Percentiles rank a stretch among this genome's conserved stretches.
Evolutionary conservation across 1,284 basidiomycete species (phyloP).

Genomic region (Vanrija sp.): DNA sequence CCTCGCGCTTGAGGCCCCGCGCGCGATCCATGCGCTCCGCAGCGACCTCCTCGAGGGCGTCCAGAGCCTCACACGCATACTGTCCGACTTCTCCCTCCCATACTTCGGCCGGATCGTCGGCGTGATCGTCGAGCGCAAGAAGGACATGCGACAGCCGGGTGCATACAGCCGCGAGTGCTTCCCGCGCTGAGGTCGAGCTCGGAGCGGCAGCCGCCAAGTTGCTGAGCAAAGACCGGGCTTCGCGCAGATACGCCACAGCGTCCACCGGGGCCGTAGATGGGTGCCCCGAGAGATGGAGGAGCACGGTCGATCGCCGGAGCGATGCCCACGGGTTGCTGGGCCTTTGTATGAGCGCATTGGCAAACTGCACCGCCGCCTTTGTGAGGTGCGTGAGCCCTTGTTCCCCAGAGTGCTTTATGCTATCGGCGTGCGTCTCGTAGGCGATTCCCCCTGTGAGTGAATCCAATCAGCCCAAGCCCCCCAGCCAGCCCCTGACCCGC

Average conservation of each 20-base stretch:
- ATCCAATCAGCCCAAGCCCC: no score
- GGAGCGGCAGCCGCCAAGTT: slow-evolving; percentile 26
- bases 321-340: slow-evolving; percentile 28
- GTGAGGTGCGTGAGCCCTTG: no score
- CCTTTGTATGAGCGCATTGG: slow-evolving; percentile 26
- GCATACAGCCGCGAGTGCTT: slow-evolving; percentile 28
- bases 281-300: slow-evolving; percentile 37
- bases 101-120: slow-evolving; percentile 25
- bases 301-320: slow-evolving; percentile 35
- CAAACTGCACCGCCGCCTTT: slow-evolving; percentile 36
- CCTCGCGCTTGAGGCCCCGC: slow-evolving; percentile 20
- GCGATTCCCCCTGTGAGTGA: no score
- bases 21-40: slow-evolving; percentile 42
- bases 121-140: slow-evolving; percentile 11
- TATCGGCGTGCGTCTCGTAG: no score
- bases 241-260: slow-evolving; percentile 29
- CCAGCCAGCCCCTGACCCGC: no score
- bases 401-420: no score
- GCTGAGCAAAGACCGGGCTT: slow-evolving; percentile 24
- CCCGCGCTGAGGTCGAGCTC: slow-evolving; percentile 25
- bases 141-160: slow-evolving; percentile 16
- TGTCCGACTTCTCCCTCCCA: slow-evolving; percentile 36
- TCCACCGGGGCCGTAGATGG: slow-evolving; percentile 21
- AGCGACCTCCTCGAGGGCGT: slow-evolving; percentile 41
- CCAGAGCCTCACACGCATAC: slow-evolving; percentile 37